A percentile compares a stretch with the other conserved stretches of the same genome.
These are phyloP conservation scores for Pythium periplocum DNA, from an alignment of 352 stramenopile genomes.

Conservation along the genomic window DNA sequence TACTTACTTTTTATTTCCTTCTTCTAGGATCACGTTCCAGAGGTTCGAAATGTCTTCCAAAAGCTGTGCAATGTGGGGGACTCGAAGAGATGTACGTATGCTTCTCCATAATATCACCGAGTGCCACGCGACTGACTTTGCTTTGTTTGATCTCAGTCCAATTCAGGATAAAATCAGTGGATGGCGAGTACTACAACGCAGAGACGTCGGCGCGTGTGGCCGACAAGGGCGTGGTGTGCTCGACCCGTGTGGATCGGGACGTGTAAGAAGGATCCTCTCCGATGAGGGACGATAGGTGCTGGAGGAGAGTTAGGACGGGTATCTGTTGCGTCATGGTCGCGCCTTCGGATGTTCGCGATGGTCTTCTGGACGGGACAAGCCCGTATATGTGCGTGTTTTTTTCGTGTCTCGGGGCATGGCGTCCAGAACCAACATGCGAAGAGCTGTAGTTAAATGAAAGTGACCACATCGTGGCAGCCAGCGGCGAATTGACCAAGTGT, in stretches of 20 bases:
- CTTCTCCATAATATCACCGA: not conserved
- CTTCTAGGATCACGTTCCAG: conserved; percentile 43
- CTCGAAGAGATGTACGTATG: conserved; percentile 56
- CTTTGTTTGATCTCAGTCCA: conserved; percentile 35
- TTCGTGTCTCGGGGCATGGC: no score
- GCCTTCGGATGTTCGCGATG: no score
- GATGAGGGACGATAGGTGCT: not conserved
- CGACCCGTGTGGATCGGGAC: conserved; percentile 65
- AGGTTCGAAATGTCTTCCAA: conserved; percentile 59
- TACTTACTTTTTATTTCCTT: conserved; percentile 1
- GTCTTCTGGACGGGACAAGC: no score
- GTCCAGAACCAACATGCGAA: no score
- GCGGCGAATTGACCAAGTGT: no score
- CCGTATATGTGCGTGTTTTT: no score
- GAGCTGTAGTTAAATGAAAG: no score
- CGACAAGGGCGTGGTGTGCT: conserved; percentile 73
- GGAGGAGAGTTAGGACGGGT: not conserved
- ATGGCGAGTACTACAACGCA: conserved; percentile 70
- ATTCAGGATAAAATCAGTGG: conserved; percentile 78
- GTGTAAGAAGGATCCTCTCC: conserved; percentile 15
- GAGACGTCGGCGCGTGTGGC: conserved; percentile 68
- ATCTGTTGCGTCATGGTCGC: no score
- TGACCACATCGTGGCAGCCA: no score
- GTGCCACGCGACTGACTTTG: not conserved
- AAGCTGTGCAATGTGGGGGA: conserved; percentile 63